Percentiles rank a stretch among this genome's conserved stretches.
These are phyloP conservation scores for Pythium sukuiense DNA, from an alignment of 352 stramenopile species.

Conservation along the genomic window DNA sequence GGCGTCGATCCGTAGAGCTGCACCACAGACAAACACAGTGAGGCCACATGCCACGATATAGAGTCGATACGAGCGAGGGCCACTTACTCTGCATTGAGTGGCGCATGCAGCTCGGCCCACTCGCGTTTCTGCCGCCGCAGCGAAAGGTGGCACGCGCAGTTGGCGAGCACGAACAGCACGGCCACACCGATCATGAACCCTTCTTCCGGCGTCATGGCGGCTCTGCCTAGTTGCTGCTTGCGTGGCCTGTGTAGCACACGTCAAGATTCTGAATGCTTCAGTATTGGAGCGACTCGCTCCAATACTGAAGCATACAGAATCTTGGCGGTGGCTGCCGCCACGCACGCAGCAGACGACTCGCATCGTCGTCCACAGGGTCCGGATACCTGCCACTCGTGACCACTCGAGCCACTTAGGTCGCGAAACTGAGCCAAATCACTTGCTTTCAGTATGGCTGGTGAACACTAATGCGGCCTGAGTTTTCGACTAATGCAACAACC, in stretches of 20 bases:
- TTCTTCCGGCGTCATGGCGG: slow-evolving; percentile 22
- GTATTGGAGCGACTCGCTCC: not conserved
- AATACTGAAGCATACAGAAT: too few relatives aligned
- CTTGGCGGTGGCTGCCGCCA: not conserved
- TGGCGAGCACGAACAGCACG: slow-evolving; percentile 20
- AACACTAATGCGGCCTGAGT: slow-evolving; percentile 30
- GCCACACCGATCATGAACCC: slow-evolving; percentile 18
- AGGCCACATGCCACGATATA: not conserved
- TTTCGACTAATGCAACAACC: slow-evolving; percentile 27
- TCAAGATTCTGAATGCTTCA: not conserved
- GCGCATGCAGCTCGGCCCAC: slow-evolving; percentile 28
- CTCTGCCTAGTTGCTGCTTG: not conserved
- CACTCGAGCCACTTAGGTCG: not conserved
- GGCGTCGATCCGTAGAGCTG: slow-evolving; percentile 19
- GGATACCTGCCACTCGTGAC: not conserved
- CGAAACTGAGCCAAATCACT: slow-evolving; percentile 9
- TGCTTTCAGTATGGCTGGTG: slow-evolving; percentile 9
- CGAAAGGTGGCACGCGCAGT: slow-evolving; percentile 23
- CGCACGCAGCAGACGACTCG: not conserved
- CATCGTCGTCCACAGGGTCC: not conserved
- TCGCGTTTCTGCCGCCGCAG: slow-evolving; percentile 26
- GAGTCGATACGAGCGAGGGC: not conserved
- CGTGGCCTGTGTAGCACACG: not conserved
- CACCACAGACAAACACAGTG: not conserved
- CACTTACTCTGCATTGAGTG: slow-evolving; percentile 28